phyloP scores from a whole-genome alignment of 495 filamentous ascomycete genomes.

The Aspergillus saccharolyticus region DNA sequence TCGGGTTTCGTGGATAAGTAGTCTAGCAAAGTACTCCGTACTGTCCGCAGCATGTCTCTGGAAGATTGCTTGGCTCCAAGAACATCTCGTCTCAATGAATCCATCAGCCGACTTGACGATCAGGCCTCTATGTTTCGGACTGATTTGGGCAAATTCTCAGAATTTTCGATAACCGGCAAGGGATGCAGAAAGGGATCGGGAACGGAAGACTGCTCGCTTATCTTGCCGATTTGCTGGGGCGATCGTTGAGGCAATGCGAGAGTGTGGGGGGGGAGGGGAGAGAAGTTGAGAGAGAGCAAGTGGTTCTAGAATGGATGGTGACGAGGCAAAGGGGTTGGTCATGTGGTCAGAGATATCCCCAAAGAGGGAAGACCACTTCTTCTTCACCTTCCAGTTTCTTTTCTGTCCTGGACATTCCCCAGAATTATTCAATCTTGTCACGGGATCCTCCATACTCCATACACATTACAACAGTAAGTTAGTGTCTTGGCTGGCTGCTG shows the following conservation, averaged over 20 bases:
- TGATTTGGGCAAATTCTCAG: not conserved
- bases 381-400: not conserved
- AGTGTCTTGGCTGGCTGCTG: constrained; percentile 32
- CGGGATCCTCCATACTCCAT: constrained; percentile 15
- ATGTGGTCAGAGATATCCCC: not conserved
- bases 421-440: not conserved
- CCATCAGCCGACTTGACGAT: not conserved
- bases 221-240: not conserved
- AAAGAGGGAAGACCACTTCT: not conserved
- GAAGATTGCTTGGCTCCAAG: not conserved
- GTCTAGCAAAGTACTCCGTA: too few species aligned
- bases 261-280: not conserved
- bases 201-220: not conserved
- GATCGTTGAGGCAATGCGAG: not conserved
- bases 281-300: not conserved
- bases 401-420: not conserved
- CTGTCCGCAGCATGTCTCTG: not conserved
- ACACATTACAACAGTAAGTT: too few species aligned
- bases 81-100: not conserved
- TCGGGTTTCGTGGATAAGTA: too few species aligned
- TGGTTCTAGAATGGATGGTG: constrained; percentile 5
- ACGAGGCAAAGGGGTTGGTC: not conserved
- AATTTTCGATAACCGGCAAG: not conserved
- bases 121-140: not conserved
- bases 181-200: not conserved